Evolutionary conservation across 2,329 filamentous ascomycete species (phyloP).

Genomic region (Penicillium sp.): DNA sequence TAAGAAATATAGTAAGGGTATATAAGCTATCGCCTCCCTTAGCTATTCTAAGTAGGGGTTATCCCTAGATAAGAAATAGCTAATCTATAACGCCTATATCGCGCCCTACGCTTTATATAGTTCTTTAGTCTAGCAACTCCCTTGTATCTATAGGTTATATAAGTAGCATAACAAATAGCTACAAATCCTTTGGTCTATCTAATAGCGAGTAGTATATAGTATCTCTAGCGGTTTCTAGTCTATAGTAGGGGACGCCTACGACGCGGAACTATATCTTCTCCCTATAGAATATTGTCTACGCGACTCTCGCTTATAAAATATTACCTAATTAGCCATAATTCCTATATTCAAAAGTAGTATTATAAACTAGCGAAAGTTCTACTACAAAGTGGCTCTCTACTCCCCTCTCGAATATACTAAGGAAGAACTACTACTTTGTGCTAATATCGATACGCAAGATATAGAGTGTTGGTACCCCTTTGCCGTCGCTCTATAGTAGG

Average conservation of each 20-base stretch:
- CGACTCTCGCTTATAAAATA: too few species aligned
- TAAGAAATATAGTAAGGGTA: too few species aligned
- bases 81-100: too few species aligned
- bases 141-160: background rate
- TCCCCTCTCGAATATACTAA: background rate
- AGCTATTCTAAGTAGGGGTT: too few species aligned
- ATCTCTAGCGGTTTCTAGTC: slow-evolving; percentile 2
- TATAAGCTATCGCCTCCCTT: too few species aligned
- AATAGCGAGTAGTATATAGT: slow-evolving; percentile 1
- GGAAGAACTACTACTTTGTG: too few species aligned
- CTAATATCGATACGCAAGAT: slow-evolving; percentile 2
- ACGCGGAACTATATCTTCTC: slow-evolving; percentile 4
- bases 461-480: slow-evolving; percentile 4
- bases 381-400: too few species aligned
- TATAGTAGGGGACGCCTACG: slow-evolving; percentile 4
- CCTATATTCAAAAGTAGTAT: background rate
- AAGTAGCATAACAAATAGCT: slow-evolving; percentile 1
- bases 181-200: background rate
- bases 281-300: slow-evolving; percentile 4
- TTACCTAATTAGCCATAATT: too few species aligned
- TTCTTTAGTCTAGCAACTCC: too few species aligned
- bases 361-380: too few species aligned
- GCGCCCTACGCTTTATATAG: background rate
- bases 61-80: too few species aligned
- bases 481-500: slow-evolving; percentile 3